Percentiles rank a stretch among this genome's conserved stretches.
phyloP scores from a whole-genome alignment of 352 stramenopile species.

The Peronospora tabacina region DNA sequence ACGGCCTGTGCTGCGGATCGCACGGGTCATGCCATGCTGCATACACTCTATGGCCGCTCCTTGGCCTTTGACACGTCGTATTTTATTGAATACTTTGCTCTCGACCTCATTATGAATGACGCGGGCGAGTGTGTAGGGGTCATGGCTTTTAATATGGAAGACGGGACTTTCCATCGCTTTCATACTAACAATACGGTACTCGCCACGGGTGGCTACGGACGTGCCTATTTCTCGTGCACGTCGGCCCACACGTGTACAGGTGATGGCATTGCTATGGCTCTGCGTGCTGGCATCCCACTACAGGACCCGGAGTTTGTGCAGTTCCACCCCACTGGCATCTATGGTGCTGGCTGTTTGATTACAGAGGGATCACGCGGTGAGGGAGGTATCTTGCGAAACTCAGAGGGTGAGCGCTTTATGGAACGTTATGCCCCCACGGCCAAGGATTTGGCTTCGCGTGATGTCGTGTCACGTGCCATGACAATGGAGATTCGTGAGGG shows the following conservation, averaged over 20 bases:
- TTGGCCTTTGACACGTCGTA: conserved; percentile 96
- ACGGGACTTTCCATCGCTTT: conserved; percentile 94
- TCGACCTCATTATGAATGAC: conserved; percentile 94
- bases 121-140: conserved; percentile 89
- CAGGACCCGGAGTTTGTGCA: conserved; percentile 97
- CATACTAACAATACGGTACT: conserved; percentile 88
- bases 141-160: conserved; percentile 96
- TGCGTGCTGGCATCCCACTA: conserved; percentile 89
- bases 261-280: conserved; percentile 94
- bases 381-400: conserved; percentile 93
- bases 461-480: conserved; percentile 94
- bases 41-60: conserved; percentile 94
- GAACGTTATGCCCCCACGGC: conserved; percentile 93
- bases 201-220: conserved; percentile 94
- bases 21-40: conserved; percentile 96
- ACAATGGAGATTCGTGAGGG: conserved; percentile 97
- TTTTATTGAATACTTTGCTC: conserved; percentile 97
- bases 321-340: conserved; percentile 97
- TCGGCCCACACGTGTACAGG: conserved; percentile 95
- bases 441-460: conserved; percentile 93
- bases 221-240: conserved; percentile 95
- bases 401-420: conserved; percentile 93
- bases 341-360: conserved; percentile 95
- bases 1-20: conserved; percentile 92
- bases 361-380: conserved; percentile 95